Evolutionary conservation across 2,329 filamentous ascomycete species (phyloP), one percentile per base, ranked within the genome.

Genomic region (Monilinia vaccinii-corymbosi): DNA sequence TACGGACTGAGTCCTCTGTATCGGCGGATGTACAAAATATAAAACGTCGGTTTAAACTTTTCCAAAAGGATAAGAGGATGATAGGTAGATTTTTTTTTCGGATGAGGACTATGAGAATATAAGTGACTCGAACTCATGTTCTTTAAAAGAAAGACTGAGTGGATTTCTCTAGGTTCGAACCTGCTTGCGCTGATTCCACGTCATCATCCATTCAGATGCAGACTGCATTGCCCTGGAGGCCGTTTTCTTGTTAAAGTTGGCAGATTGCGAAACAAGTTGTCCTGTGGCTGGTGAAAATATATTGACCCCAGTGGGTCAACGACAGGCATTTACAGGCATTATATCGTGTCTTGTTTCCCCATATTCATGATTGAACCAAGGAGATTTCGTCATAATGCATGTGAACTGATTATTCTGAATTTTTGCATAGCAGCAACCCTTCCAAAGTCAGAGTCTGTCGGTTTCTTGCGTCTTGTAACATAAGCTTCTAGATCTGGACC

Each of bases 351-450:
- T 32, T 32, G 11, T 23, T 52, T 45, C 56, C 56, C 46, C 46
- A 51, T 45, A 32, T 58, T 58, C 28, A 23, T 56, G 47, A n/a
- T 42, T 32, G 16, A 21, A 52, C 23, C 9, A 51, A 34, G 28
- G 11, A 44, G 16, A 58, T 58, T 52, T 51, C 56, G 56, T 58
- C 56, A 58, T 58, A 32, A 21, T 51, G 46, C 56, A 58, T 58
- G 36, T 44, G 16, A 18, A 57, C 25, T 52, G 36, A 44, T 52
- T 44, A 23, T 44, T 44, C 44, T 23, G 51, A 13, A 13, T 8
- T 44, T 9, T 52, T 28, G 55, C 23, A 32, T 32, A 42, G 25
- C 23, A 40, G 23, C 40, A 6, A 50, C 31, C 10, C 23, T 31
- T 38, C 28, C 34, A 57, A 18, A n/a, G 11, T 31, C n/a, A 8